Conservation (phyloP, 192 early-diverging fungal species). For the Coemansia sp. region DNA sequence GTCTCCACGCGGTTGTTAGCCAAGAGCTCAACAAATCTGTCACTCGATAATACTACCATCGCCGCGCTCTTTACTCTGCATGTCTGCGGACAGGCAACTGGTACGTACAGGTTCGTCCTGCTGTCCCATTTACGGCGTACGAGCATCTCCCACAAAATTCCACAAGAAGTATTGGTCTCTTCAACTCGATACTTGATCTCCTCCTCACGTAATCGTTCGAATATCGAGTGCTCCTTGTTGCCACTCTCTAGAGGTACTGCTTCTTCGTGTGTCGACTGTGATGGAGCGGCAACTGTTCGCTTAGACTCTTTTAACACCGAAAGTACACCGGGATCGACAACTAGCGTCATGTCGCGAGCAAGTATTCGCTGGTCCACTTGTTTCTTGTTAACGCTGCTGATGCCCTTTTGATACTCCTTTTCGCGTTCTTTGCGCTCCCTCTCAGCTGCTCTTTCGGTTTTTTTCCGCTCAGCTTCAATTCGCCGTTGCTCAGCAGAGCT, state of each 20-base stretch:
- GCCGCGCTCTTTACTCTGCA: conserved; percentile 10
- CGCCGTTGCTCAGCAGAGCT: neutral
- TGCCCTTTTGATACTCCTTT: neutral
- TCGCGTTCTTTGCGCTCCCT: conserved; percentile 12
- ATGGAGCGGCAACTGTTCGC: neutral
- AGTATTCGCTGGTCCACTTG: conserved; percentile 13
- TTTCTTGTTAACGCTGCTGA: conserved; percentile 20
- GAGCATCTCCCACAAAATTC: conserved; percentile 35
- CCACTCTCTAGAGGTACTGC: too few relatives aligned
- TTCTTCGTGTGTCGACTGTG: neutral
- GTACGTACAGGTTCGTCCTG: conserved; percentile 23
- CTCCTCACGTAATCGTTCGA: conserved; percentile 4
- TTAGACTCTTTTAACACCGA: conserved; percentile 1
- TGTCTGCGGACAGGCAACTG: neutral
- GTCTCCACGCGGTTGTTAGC: conserved; percentile 1
- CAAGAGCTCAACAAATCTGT: conserved; percentile 21
- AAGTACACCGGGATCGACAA: conserved; percentile 21
- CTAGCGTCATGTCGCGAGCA: conserved; percentile 30
- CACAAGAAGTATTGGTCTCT: neutral
- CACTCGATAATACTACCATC: conserved; percentile 29
- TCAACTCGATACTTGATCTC: conserved; percentile 15
- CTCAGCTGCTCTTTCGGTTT: neutral
- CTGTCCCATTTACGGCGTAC: conserved; percentile 36
- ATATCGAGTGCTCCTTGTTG: conserved; percentile 4
- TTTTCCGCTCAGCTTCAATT: conserved; percentile 3